Base-by-base conservation (phyloP, 768 basidiomycete genomes). In the Termitomyces sp. region DNA sequence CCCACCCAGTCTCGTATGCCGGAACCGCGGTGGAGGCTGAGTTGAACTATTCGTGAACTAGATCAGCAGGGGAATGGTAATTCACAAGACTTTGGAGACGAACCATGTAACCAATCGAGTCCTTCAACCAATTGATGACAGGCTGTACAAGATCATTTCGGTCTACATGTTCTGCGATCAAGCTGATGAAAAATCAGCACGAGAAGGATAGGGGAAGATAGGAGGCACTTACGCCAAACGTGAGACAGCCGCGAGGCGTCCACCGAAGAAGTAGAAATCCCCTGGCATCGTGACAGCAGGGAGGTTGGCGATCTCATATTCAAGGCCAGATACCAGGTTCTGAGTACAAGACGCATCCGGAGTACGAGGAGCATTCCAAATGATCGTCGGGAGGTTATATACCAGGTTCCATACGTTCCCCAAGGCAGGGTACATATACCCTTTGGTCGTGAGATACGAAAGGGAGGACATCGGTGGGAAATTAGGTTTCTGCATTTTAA, bases 261-360 rank as follows among this genome's bases (percentile, higher is more conserved):
- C 71, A 29, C 74, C 73, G 66, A 72, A 75, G 57, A 64, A 71
- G 55, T 75, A 75, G 56, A 74, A 75, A 52, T 75, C 74, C 4
- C 67, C 69, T 29, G 82, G 76, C 32, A 79, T 79, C 9, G 80
- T 77, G n/a, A 76, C 73, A 10, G 75, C 68, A 15, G 82, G 67
- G 49, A 86, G 77, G 64, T 84, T 79, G 25, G 76, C 71, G 40
- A 82, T 78, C 62, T 84, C 84, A 64, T 79, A 79, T 65, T 83
- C 78, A 29, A 75, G 65, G 5, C 71, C 72, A 46, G 72, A 69
- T 31, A 72, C 70, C 5, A 75, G 63, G n/a, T 66, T 61, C 14
- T 65, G 51, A 7, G 54, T 67, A 61, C 74, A 75, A 7, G 74
- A 75, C 5, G 67, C 64, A 17, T 75, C 72, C 0, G 73, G 71